These are phyloP conservation scores for Apophysomyces variabilis DNA, from an alignment of 371 early-diverging fungal genomes.

Conservation along the genomic window DNA sequence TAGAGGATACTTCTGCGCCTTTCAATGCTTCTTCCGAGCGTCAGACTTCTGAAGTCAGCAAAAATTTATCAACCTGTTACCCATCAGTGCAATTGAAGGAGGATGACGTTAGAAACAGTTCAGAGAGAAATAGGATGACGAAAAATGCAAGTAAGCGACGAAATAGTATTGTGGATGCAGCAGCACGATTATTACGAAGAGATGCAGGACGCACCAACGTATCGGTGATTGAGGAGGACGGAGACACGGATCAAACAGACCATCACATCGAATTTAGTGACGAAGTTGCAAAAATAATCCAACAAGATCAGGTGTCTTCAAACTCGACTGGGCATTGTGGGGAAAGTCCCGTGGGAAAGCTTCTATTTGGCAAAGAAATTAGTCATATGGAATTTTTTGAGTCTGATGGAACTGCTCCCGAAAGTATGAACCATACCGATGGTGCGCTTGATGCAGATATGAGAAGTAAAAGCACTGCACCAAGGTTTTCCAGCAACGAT, in stretches of 20 bases:
- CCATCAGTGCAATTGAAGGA: constrained; percentile 25
- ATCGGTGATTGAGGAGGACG: constrained; percentile 16
- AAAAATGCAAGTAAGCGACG: constrained; percentile 17
- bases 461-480: constrained; percentile 32
- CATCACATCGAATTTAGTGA: constrained; percentile 18
- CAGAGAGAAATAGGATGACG: neutral
- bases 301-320: constrained; percentile 8
- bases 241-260: neutral
- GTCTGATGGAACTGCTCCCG: constrained; percentile 12
- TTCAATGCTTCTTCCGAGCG: neutral
- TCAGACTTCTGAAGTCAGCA: constrained; percentile 9
- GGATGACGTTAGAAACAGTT: neutral
- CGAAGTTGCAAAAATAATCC: constrained; percentile 21
- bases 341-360: constrained; percentile 8
- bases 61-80: constrained; percentile 26
- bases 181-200: constrained; percentile 26
- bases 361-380: constrained; percentile 18
- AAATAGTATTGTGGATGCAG: constrained; percentile 30
- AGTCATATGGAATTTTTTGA: constrained; percentile 33
- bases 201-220: constrained; percentile 14
- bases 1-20: neutral
- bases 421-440: neutral
- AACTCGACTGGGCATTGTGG: neutral
- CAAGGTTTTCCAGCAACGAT: constrained; percentile 18
- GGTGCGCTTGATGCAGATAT: constrained; percentile 15